Evolutionary conservation across 1,284 basidiomycete genomes (phyloP).

Genomic region (Ustanciosporium gigantosporum): DNA sequence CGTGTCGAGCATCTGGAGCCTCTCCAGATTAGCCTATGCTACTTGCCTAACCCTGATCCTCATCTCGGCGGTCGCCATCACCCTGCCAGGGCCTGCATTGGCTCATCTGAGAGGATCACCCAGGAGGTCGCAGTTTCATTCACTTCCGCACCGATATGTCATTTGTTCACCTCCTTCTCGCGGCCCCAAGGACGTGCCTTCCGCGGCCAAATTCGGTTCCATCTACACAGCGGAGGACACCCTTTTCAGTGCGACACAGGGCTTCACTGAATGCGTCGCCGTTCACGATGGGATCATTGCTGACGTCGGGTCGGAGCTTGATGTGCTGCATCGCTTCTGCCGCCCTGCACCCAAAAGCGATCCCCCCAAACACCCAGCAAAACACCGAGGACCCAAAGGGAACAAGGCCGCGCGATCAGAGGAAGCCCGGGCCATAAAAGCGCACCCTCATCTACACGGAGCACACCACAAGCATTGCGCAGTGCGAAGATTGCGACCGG

Average conservation of each 20-base stretch:
- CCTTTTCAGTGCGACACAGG: conserved; percentile 5
- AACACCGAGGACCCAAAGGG: conserved; percentile 11
- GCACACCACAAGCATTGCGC: neutral
- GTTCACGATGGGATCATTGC: conserved; percentile 11
- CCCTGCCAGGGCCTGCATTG: too few species aligned
- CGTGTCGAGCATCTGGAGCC: too few species aligned
- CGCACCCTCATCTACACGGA: neutral
- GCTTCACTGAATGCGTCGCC: conserved; percentile 25
- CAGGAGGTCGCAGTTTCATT: conserved; percentile 4
- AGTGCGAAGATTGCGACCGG: conserved; percentile 10
- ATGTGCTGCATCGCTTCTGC: conserved; percentile 13
- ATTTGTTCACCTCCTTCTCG: conserved; percentile 18
- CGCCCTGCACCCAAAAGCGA: neutral
- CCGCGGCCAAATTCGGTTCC: neutral
- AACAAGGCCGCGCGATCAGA: conserved; percentile 24
- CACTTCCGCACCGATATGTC: conserved; percentile 9
- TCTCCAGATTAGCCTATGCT: too few species aligned
- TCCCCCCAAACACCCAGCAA: neutral
- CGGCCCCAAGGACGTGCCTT: conserved; percentile 5
- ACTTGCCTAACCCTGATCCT: too few species aligned
- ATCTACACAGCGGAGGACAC: conserved; percentile 33
- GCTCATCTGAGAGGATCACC: too few species aligned
- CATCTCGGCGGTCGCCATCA: too few species aligned
- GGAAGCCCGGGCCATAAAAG: too few species aligned
- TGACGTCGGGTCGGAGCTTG: conserved; percentile 4